These are phyloP conservation scores for Juncus inflexus DNA, from an alignment of 176 grass and related monocot species.

Conservation along the genomic window DNA sequence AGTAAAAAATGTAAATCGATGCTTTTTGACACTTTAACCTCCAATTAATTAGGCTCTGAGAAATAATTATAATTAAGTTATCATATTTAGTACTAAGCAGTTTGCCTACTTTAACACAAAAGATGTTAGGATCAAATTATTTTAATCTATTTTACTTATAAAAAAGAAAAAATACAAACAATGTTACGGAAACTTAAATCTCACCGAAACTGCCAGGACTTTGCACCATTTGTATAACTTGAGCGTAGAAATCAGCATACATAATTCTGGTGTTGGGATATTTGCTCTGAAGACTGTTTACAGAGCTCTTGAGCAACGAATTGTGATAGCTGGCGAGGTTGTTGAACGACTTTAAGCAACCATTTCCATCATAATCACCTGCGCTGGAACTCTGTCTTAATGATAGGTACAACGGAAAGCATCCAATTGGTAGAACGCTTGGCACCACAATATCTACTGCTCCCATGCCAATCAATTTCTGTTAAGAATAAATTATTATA, in stretches of 20 bases:
- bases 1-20: no score
- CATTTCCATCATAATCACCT: slow-evolving; percentile 68
- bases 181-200: neutral
- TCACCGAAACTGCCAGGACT: slow-evolving; percentile 52
- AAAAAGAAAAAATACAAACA: neutral
- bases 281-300: slow-evolving; percentile 51
- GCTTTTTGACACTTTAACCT: no score
- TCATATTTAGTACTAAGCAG: no score
- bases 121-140: no score
- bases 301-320: slow-evolving; percentile 42
- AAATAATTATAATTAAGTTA: no score
- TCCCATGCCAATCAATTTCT: slow-evolving; percentile 54
- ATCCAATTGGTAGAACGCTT: slow-evolving; percentile 59
- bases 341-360: slow-evolving; percentile 78
- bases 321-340: slow-evolving; percentile 61
- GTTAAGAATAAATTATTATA: neutral
- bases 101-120: no score
- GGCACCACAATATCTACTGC: slow-evolving; percentile 63
- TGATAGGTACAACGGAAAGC: slow-evolving; percentile 79
- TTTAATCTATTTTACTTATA: neutral
- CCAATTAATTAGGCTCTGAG: no score
- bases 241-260: slow-evolving; percentile 83
- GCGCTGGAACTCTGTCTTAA: slow-evolving; percentile 52
- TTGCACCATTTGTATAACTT: slow-evolving; percentile 62
- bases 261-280: slow-evolving; percentile 48